Percentiles rank a stretch among this genome's conserved stretches.
Evolutionary conservation across 2,329 filamentous ascomycete species (phyloP).

Genomic region (Penicillium sp.): DNA sequence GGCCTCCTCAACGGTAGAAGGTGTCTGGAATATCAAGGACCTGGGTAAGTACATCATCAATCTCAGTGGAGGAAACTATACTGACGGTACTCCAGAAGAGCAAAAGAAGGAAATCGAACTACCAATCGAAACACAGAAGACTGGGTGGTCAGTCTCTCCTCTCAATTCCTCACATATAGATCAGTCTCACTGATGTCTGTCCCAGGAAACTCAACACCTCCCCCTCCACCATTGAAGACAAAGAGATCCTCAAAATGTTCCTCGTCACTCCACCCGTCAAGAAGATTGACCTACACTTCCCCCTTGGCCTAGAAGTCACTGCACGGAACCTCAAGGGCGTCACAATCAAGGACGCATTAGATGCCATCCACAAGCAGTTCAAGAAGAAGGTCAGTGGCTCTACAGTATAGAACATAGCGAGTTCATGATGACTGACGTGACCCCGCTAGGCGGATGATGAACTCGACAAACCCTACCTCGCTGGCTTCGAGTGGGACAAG

Average conservation of each 20-base stretch:
- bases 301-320: constrained; percentile 79
- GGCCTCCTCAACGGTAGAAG: constrained; percentile 68
- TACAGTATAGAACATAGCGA: not conserved
- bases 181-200: not conserved
- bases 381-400: constrained; percentile 78
- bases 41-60: constrained; percentile 61
- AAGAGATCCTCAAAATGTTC: constrained; percentile 75
- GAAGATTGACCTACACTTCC: constrained; percentile 92
- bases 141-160: constrained; percentile 30
- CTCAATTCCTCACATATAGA: not conserved
- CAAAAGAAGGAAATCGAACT: constrained; percentile 33
- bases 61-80: not conserved
- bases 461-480: constrained; percentile 79
- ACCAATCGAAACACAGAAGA: constrained; percentile 38
- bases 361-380: constrained; percentile 93
- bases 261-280: constrained; percentile 82
- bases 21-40: constrained; percentile 79
- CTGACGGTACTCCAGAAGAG: constrained; percentile 21
- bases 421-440: constrained; percentile 1
- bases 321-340: constrained; percentile 91
- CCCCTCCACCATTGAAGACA: constrained; percentile 73
- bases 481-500: constrained; percentile 94
- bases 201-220: constrained; percentile 91
- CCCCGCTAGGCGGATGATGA: constrained; percentile 76
- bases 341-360: constrained; percentile 93